phyloP scores from a whole-genome alignment of 2,329 filamentous ascomycete genomes.

The Mollisiaceae sp. region DNA sequence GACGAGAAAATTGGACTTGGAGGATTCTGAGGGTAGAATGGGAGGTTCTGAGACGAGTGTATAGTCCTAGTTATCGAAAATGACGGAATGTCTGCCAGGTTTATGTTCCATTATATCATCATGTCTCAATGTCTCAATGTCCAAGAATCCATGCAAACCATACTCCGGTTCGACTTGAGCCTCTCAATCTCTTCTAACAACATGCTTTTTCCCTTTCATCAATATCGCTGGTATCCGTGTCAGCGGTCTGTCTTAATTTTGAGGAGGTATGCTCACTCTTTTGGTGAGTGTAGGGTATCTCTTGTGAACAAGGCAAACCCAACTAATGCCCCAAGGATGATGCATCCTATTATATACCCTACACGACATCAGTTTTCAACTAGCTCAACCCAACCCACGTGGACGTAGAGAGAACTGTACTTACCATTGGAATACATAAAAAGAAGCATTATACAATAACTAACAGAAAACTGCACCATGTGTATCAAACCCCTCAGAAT shows the following conservation, averaged over 20 bases:
- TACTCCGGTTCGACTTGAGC: not conserved
- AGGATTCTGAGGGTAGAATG: not conserved
- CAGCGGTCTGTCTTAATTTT: not conserved
- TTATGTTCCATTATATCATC: not conserved
- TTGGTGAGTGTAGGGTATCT: conserved; percentile 24
- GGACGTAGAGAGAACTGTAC: not conserved
- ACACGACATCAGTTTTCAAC: not conserved
- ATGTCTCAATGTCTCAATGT: not conserved
- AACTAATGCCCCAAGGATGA: conserved; percentile 30
- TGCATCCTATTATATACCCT: conserved; percentile 36
- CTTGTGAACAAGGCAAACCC: conserved; percentile 35
- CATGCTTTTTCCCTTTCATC: conserved; percentile 4
- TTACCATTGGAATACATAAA: conserved; percentile 38
- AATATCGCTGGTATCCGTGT: not conserved
- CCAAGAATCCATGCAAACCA: not conserved
- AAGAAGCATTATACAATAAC: conserved; percentile 27
- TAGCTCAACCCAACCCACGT: not conserved
- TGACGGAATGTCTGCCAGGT: not conserved
- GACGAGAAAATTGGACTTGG: not conserved
- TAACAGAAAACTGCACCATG: conserved; percentile 31
- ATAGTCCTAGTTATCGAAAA: not conserved
- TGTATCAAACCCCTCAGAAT: conserved; percentile 28
- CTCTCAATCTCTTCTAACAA: not conserved
- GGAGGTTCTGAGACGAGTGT: too few relatives aligned
- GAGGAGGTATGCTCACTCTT: not conserved